Conservation (phyloP, 75 land plant species). For the Cunninghamia lanceolata region DNA sequence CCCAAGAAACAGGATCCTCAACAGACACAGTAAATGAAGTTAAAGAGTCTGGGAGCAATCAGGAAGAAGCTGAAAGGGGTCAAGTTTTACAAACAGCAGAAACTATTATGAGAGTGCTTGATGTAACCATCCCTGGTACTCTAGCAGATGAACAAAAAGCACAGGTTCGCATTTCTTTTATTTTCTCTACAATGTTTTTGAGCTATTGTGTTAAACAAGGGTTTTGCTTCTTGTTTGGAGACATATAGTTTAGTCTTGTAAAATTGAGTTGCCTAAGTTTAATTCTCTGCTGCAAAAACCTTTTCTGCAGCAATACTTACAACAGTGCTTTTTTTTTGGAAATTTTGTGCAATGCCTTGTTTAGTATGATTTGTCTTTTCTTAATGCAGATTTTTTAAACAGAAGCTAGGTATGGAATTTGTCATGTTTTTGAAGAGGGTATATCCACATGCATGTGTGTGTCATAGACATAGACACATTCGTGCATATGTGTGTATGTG, state of each 20-base stretch:
- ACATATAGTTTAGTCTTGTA: not conserved
- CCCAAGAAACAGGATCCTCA: not conserved
- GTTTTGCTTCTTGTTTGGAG: not conserved
- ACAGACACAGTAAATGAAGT: slow-evolving; percentile 1
- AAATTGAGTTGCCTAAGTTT: not conserved
- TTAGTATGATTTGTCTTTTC: not conserved
- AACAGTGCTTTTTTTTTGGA: not conserved
- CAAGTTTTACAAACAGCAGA: slow-evolving; percentile 69
- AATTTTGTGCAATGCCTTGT: not conserved
- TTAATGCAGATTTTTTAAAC: not conserved
- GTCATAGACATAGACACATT: not conserved
- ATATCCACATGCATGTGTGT: not conserved
- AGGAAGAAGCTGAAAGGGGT: slow-evolving; percentile 42
- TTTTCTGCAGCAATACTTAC: not conserved
- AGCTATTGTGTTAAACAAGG: not conserved
- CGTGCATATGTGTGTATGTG: not conserved
- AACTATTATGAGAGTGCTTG: slow-evolving; percentile 86
- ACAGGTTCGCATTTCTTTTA: slow-evolving; percentile 47
- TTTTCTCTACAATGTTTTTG: not conserved
- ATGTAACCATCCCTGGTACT: slow-evolving; percentile 83
- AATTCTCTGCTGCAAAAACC: not conserved
- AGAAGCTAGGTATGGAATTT: not conserved
- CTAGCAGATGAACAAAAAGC: slow-evolving; percentile 66
- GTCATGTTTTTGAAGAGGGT: not conserved
- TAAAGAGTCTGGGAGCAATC: slow-evolving; percentile 12